Percentiles rank a stretch among this genome's conserved stretches.
Conservation (phyloP, 768 basidiomycete genomes). For the Leccinum obscurum region DNA sequence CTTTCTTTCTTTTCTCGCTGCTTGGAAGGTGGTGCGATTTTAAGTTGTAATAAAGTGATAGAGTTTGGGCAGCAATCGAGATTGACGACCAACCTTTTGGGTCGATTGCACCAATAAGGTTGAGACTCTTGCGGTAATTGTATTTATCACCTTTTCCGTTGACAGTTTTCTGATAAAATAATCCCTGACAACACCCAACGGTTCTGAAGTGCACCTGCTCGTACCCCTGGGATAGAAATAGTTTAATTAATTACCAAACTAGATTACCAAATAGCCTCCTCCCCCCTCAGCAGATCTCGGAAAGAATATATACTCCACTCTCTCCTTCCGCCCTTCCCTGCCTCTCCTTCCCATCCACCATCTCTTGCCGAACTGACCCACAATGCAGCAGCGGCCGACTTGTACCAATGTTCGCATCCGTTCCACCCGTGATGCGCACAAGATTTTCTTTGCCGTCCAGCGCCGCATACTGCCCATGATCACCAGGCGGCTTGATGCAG, state of each 20-base stretch:
- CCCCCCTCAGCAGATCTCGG: slow-evolving; percentile 32
- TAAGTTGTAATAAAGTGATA: slow-evolving; percentile 57
- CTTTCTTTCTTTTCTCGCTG: background rate
- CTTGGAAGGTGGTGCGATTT: slow-evolving; percentile 30
- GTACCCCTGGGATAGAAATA: slow-evolving; percentile 28
- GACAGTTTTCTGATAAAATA: slow-evolving; percentile 31
- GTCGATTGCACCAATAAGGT: slow-evolving; percentile 40
- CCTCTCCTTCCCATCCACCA: slow-evolving; percentile 15
- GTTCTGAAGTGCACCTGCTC: slow-evolving; percentile 9
- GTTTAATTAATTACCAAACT: slow-evolving; percentile 41
- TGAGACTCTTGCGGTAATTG: slow-evolving; percentile 30
- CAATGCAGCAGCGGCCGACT: slow-evolving; percentile 68
- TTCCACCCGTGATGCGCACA: slow-evolving; percentile 75
- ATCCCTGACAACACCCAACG: slow-evolving; percentile 12
- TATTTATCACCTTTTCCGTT: slow-evolving; percentile 17
- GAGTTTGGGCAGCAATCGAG: slow-evolving; percentile 47
- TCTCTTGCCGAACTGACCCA: slow-evolving; percentile 6
- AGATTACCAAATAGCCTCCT: slow-evolving; percentile 30
- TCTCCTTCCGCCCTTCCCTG: slow-evolving; percentile 16
- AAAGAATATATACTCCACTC: slow-evolving; percentile 33
- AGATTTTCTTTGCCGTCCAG: slow-evolving; percentile 74
- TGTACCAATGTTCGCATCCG: slow-evolving; percentile 73
- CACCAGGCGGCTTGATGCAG: slow-evolving; percentile 72
- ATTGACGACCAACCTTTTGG: slow-evolving; percentile 44
- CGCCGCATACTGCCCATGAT: slow-evolving; percentile 67